These are phyloP conservation scores for Eutypa lata DNA, from an alignment of 2,329 filamentous ascomycete species.

Conservation along the genomic window DNA sequence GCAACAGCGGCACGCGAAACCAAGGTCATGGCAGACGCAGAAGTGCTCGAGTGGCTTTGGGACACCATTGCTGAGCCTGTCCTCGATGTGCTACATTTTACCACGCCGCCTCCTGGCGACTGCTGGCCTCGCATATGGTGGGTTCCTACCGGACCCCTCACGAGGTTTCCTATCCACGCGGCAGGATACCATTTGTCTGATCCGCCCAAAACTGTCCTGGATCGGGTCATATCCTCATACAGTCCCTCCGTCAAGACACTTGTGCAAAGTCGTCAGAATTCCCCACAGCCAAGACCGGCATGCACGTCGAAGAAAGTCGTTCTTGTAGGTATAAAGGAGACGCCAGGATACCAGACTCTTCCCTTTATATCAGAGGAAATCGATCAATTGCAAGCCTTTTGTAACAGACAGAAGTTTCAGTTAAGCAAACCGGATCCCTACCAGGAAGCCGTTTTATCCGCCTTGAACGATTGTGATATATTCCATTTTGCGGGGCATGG, in stretches of 20 bases:
- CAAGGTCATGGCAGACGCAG: no score
- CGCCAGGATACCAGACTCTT: constrained; percentile 9
- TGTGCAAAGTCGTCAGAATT: constrained; percentile 15
- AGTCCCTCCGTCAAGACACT: constrained; percentile 33
- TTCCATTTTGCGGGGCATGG: constrained; percentile 43
- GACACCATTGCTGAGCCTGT: constrained; percentile 22
- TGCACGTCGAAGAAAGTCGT: constrained; percentile 16
- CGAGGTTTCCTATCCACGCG: constrained; percentile 30
- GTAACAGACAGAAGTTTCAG: neutral
- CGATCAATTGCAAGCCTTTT: constrained; percentile 8
- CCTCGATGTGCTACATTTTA: constrained; percentile 23
- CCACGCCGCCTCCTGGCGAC: constrained; percentile 4
- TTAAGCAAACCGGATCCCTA: constrained; percentile 6
- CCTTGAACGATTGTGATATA: constrained; percentile 26
- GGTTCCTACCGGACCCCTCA: constrained; percentile 29
- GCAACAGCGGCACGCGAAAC: no score
- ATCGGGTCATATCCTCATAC: constrained; percentile 37
- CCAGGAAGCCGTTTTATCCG: constrained; percentile 20
- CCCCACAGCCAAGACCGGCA: neutral
- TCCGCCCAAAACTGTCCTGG: constrained; percentile 24
- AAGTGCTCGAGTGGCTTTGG: constrained; percentile 29
- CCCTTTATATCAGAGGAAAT: constrained; percentile 16
- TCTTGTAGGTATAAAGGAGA: constrained; percentile 28
- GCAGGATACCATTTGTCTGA: constrained; percentile 26
- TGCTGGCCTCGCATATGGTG: constrained; percentile 31